Evolutionary conservation across 1,284 basidiomycete genomes (phyloP), one percentile per base, ranked within the genome.

Genomic region (Anthracocystis setariae): DNA sequence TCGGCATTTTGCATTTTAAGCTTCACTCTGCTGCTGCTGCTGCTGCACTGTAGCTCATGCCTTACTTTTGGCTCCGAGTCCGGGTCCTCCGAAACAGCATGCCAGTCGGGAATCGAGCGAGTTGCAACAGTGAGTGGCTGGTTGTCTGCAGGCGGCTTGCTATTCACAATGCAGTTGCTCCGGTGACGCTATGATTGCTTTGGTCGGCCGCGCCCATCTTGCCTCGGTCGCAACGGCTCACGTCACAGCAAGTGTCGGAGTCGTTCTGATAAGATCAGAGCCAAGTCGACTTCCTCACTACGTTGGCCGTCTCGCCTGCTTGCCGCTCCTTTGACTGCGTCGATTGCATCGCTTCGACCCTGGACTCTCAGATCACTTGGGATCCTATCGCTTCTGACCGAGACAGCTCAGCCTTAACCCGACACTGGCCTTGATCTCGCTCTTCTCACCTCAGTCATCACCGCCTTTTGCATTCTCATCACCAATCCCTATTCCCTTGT

Each of bases 1-100:
- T 29, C 29, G 29, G 29, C 29, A 29, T 29, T 29, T 29, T 29
- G 29, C 7, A 12, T 29, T 29, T 29, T 7, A 29, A n/a, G n/a
- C n/a, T n/a, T n/a, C n/a, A n/a, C 33, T 12, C 33, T 35, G 33
- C 33, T 35, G 33, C 33, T 13, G 38, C 38, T 20, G 23, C n/a
- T 9, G 9, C 21, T 20, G 21, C n/a, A 43, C 12, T 12, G 10
- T 10, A 23, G 12, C 23, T 42, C 38, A 32, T 50, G 48, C 18
- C 48, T 37, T 21, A 29, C 20, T 37, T 50, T 40, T 21, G 25
- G 29, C 29, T 18, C 49, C 40, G 49, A 44, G 27, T n/a, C 48
- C 25, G 49, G 39, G 43, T 29, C 8, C 20, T 29, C 39, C 39
- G 48, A 50, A 29, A 15, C 18, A 29, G 13, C 18, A 33, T 23